Percentiles rank a stretch among this genome's conserved stretches.
Conservation (phyloP, 2,329 filamentous ascomycete genomes). For the Fragosphaeria purpurea region DNA sequence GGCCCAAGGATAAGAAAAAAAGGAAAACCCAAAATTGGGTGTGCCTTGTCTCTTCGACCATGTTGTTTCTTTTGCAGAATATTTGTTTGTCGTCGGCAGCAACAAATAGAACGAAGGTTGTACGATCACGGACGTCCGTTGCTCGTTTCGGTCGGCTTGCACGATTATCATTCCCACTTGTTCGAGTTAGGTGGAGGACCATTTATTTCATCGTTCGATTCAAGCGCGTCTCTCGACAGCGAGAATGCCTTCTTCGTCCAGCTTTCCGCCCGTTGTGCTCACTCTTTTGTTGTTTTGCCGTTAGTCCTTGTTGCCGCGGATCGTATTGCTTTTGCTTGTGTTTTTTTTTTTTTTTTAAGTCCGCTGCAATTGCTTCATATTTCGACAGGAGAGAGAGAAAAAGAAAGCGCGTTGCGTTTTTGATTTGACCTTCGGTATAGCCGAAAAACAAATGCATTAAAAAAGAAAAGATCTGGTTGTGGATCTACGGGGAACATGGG, state of each 20-base stretch:
- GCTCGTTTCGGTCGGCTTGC: constrained; percentile 1
- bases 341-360: not conserved
- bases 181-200: not conserved
- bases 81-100: not conserved
- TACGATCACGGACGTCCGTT: constrained; percentile 5
- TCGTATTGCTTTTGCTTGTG: not conserved
- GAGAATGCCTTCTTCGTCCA: not conserved
- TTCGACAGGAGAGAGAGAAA: not conserved
- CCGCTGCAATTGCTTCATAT: not conserved
- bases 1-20: not conserved
- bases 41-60: not conserved
- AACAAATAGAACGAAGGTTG: constrained; percentile 4
- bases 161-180: not conserved
- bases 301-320: too few relatives aligned
- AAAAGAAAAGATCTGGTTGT: not conserved
- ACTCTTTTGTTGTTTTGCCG: not conserved
- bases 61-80: not conserved
- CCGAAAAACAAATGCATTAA: too few relatives aligned
- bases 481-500: not conserved
- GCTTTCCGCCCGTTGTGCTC: not conserved
- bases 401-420: not conserved
- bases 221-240: not conserved
- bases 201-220: not conserved
- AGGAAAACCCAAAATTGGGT: not conserved
- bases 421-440: not conserved